Evolutionary conservation across 441 rosid genomes (phyloP), one percentile per base, ranked within the genome.

Genomic region (Codiaeum variegatum): DNA sequence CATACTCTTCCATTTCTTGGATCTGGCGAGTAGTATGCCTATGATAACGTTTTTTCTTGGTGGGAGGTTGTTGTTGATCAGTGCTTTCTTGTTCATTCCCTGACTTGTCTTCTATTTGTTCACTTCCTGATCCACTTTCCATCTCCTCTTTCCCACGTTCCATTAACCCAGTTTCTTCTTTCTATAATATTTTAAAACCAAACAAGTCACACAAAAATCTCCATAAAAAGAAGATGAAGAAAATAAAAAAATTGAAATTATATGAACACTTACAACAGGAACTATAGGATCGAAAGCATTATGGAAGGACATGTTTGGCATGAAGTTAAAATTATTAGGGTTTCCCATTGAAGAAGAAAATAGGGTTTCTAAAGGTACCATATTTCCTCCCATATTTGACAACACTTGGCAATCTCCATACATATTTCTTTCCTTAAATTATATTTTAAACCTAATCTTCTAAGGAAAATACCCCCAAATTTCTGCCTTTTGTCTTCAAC

Each of bases 1-100:
- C 76, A 55, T 93, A 93, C 98, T 93, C 82, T 89, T 93, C 98
- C 98, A 93, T 85, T 81, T 91, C 93, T 82, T 89, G 92, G 88
- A 93, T 93, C 93, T 93, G 98, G 52, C 83, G 91, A 72, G 88
- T 80, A 71, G 97, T 93, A 79, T 93, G 98, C 29, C 98, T 80
- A 42, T 91, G 96, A 76, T 91, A 90, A 65, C 94, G 96, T 78
- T 93, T 91, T 85, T 88, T 93, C 87, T 93, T 40, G 2, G 8
- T 91, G 5, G 75, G 63, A 0, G 85, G 81, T 18, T 76, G 86
- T 61, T n/a, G n/a, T n/a, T n/a, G n/a, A n/a, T 80, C 85, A 29
- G 77, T 85, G 69, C 73, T 83, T 46, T 88, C 92, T 64, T 74
- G 82, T 72, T 93, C 97, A 59, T 86, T 90, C 44, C 88, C 90